Conservation (phyloP, 78 protist genomes). For the Guillardia theta region DNA sequence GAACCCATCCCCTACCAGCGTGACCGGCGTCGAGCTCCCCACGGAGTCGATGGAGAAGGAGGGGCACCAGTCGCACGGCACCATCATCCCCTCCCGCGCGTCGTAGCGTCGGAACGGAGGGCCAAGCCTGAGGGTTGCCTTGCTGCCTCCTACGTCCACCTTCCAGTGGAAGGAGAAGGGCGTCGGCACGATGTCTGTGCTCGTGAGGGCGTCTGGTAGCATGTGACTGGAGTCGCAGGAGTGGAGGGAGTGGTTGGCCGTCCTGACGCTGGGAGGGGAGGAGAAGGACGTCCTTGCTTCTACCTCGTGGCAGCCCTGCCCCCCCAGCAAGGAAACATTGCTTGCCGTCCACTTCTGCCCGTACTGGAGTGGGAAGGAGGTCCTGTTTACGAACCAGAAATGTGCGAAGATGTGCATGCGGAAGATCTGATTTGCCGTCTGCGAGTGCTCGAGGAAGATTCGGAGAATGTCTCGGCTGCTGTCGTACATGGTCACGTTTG, state of each 20-base stretch:
- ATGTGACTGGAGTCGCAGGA: background rate
- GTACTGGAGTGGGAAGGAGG: background rate
- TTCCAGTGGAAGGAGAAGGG: conserved; percentile 19
- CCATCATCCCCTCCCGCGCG: background rate
- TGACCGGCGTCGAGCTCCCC: background rate
- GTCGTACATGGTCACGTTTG: background rate
- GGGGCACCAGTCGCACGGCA: background rate
- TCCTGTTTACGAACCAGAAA: background rate
- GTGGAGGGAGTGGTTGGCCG: background rate
- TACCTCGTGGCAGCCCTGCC: background rate
- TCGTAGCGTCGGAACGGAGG: background rate
- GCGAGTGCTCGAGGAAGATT: background rate
- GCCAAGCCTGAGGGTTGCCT: background rate
- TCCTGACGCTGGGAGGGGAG: too few relatives aligned
- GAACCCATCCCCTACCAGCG: background rate
- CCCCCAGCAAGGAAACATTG: conserved; percentile 4
- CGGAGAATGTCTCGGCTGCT: background rate
- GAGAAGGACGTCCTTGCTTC: too few relatives aligned
- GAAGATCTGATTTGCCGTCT: background rate
- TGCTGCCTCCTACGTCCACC: conserved; percentile 3
- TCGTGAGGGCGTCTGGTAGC: background rate
- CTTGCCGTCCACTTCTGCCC: conserved; percentile 32
- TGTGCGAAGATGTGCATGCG: background rate
- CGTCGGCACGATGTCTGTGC: background rate
- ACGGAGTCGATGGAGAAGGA: background rate